Evolutionary conservation across 2,329 filamentous ascomycete genomes (phyloP).

Genomic region (Xylaria polymorpha): DNA sequence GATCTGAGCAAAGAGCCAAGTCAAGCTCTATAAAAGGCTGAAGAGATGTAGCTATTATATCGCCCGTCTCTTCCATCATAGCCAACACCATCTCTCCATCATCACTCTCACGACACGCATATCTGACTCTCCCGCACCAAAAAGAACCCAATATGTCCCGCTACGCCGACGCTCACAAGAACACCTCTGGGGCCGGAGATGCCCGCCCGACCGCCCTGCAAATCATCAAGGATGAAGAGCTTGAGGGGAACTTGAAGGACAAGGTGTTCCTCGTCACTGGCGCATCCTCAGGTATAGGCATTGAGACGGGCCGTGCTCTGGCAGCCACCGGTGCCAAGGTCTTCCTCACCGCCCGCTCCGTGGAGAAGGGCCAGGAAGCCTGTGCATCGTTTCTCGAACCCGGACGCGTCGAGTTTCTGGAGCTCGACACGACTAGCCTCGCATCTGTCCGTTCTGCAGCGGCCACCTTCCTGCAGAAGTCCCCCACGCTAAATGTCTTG

Average conservation of each 20-base stretch:
- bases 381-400: slow-evolving; percentile 29
- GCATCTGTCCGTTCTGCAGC: slow-evolving; percentile 32
- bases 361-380: slow-evolving; percentile 28
- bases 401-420: slow-evolving; percentile 35
- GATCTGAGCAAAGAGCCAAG: not conserved
- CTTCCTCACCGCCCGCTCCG: slow-evolving; percentile 29
- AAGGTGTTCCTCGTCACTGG: slow-evolving; percentile 48
- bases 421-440: slow-evolving; percentile 26
- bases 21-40: not conserved
- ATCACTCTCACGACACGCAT: not conserved
- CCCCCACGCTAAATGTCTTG: slow-evolving; percentile 46
- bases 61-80: not conserved
- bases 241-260: slow-evolving; percentile 48
- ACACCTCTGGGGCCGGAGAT: slow-evolving; percentile 50
- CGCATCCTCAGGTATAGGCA: slow-evolving; percentile 31
- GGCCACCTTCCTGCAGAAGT: slow-evolving; percentile 33
- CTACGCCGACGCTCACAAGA: slow-evolving; percentile 29
- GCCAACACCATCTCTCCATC: not conserved
- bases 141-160: slow-evolving; percentile 27
- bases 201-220: slow-evolving; percentile 53
- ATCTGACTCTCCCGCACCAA: not conserved
- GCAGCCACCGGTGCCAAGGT: slow-evolving; percentile 35
- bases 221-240: slow-evolving; percentile 52
- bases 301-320: slow-evolving; percentile 35
- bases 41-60: not conserved